A percentile compares a stretch with the other conserved stretches of the same genome.
Evolutionary conservation across 805 yeast species (phyloP).

Genomic region (Saturnispora silvae): DNA sequence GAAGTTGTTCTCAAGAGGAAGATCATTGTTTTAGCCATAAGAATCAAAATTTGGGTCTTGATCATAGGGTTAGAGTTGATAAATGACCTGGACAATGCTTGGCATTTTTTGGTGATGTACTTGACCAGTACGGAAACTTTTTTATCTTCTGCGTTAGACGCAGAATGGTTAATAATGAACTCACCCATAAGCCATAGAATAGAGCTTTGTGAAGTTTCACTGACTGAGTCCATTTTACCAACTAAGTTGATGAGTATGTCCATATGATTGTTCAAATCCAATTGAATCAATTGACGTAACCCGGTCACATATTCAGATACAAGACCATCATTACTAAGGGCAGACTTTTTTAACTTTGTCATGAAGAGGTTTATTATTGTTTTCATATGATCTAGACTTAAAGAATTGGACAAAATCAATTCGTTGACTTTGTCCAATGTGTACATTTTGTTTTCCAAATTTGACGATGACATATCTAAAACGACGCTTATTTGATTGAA

Average conservation of each 20-base stretch:
- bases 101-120: too few species aligned
- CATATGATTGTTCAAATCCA: constrained; percentile 41
- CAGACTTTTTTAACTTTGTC: constrained; percentile 25
- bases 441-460: background rate
- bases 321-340: constrained; percentile 23
- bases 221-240: constrained; percentile 18
- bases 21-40: too few species aligned
- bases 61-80: too few species aligned
- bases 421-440: background rate
- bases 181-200: constrained; percentile 91
- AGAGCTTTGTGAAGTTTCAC: constrained; percentile 55
- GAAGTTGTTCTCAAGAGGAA: too few species aligned
- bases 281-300: constrained; percentile 61
- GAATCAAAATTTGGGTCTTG: too few species aligned
- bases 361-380: constrained; percentile 57
- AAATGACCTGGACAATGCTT: too few species aligned
- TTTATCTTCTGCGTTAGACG: too few species aligned
- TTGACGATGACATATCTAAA: background rate
- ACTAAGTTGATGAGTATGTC: constrained; percentile 43
- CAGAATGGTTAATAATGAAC: too few species aligned
- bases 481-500: background rate
- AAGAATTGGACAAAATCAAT: background rate
- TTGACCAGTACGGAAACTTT: too few species aligned
- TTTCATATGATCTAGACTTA: constrained; percentile 37
- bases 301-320: constrained; percentile 63